phyloP scores from a whole-genome alignment of 148 eudicot species.

The Rhododendron vialii region DNA sequence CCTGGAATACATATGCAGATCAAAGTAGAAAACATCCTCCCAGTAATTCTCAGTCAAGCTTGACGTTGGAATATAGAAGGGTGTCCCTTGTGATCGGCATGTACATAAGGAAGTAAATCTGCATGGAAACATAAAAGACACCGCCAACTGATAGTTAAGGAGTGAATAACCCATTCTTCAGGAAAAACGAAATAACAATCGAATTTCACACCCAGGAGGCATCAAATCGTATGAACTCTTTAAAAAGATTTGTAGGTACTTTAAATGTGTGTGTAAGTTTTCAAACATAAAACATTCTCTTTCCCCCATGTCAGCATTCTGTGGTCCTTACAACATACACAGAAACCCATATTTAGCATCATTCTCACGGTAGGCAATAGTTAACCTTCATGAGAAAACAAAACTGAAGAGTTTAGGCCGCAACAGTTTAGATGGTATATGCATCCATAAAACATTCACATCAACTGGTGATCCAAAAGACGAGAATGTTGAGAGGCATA shows the following conservation, averaged over 20 bases:
- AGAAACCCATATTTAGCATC: background rate
- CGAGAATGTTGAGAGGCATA: background rate
- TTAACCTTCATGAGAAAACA: background rate
- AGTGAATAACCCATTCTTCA: background rate
- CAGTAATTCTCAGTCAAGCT: conserved; percentile 54
- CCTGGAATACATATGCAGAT: conserved; percentile 16
- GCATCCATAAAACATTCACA: too few species aligned
- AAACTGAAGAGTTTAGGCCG: background rate
- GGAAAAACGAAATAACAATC: background rate
- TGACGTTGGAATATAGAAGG: conserved; percentile 84
- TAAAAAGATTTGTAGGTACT: background rate
- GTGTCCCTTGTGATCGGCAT: conserved; percentile 95
- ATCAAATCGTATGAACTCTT: background rate
- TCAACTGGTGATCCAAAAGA: background rate
- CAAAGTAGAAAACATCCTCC: background rate
- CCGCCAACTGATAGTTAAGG: background rate
- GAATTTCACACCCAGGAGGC: background rate
- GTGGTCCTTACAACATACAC: background rate
- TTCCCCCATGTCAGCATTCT: background rate
- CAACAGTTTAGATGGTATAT: background rate
- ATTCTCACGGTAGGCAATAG: background rate
- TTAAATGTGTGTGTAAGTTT: background rate
- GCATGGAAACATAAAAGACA: conserved; percentile 23
- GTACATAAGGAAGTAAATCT: conserved; percentile 65
- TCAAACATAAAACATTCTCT: background rate